Conservation (phyloP, 768 basidiomycete species). For the Suillus variegatus region DNA sequence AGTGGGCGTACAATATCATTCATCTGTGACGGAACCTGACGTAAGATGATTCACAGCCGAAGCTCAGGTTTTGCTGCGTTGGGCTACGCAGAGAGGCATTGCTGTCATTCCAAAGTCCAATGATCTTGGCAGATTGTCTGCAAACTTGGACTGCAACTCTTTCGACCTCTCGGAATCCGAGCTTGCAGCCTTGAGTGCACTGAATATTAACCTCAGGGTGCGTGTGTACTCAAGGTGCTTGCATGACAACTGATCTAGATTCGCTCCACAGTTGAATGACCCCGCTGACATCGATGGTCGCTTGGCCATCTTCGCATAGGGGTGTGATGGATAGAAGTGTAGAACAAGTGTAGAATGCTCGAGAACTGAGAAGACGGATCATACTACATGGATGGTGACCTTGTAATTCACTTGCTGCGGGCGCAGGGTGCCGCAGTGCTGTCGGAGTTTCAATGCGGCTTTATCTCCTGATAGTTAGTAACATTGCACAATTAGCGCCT, state of each 20-base stretch:
- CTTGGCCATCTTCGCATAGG: conserved; percentile 70
- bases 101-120: conserved; percentile 79
- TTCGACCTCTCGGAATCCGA: conserved; percentile 61
- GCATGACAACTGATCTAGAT: conserved; percentile 8
- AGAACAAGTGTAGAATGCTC: conserved; percentile 4
- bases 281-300: conserved; percentile 67
- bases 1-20: conserved; percentile 35
- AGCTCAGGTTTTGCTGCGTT: conserved; percentile 76
- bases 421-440: conserved; percentile 30
- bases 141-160: conserved; percentile 48
- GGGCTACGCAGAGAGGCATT: conserved; percentile 75
- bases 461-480: conserved; percentile 16
- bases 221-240: conserved; percentile 22
- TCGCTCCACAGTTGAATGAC: conserved; percentile 57
- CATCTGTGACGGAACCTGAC: background rate
- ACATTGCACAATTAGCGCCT: background rate
- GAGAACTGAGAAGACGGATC: background rate
- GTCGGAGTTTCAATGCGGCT: conserved; percentile 44
- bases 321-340: background rate
- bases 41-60: conserved; percentile 19
- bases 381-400: background rate
- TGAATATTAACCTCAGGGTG: conserved; percentile 69
- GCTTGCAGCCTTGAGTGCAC: conserved; percentile 51
- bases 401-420: background rate
- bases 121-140: conserved; percentile 35